These are phyloP conservation scores for Nyssa sinensis DNA, from an alignment of 148 eudicot genomes.

Conservation along the genomic window DNA sequence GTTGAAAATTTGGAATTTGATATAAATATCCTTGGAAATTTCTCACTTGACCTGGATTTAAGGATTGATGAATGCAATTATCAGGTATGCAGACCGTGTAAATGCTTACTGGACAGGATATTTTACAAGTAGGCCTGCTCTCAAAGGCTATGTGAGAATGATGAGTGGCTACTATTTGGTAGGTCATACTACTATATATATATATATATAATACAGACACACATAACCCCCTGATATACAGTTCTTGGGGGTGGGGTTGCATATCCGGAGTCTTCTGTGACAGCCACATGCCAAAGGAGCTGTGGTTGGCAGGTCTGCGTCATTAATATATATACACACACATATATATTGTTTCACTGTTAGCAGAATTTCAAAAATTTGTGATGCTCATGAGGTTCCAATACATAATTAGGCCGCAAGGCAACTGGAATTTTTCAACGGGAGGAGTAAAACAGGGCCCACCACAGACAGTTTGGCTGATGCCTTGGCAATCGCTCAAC, in stretches of 20 bases:
- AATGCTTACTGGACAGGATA: constrained; percentile 97
- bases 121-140: constrained; percentile 86
- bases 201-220: too few species aligned
- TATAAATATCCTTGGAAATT: neutral
- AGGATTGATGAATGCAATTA: constrained; percentile 1
- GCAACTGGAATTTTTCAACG: constrained; percentile 75
- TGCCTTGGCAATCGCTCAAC: constrained; percentile 93
- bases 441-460: constrained; percentile 68
- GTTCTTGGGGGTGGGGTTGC: too few species aligned
- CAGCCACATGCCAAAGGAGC: too few species aligned
- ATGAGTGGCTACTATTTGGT: constrained; percentile 97
- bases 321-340: too few species aligned
- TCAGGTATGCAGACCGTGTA: constrained; percentile 85
- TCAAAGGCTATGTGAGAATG: constrained; percentile 83
- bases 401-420: constrained; percentile 75
- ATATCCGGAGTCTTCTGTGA: too few species aligned
- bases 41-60: neutral
- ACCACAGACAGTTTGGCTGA: constrained; percentile 69
- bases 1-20: neutral
- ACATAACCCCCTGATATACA: too few species aligned
- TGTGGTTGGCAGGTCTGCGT: too few species aligned
- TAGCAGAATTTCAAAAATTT: too few species aligned
- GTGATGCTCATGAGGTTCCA: constrained; percentile 7
- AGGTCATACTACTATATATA: too few species aligned
- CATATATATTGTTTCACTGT: too few species aligned